phyloP scores from a whole-genome alignment of 2,329 filamentous ascomycete genomes.

The Paecilomyces sp. region DNA sequence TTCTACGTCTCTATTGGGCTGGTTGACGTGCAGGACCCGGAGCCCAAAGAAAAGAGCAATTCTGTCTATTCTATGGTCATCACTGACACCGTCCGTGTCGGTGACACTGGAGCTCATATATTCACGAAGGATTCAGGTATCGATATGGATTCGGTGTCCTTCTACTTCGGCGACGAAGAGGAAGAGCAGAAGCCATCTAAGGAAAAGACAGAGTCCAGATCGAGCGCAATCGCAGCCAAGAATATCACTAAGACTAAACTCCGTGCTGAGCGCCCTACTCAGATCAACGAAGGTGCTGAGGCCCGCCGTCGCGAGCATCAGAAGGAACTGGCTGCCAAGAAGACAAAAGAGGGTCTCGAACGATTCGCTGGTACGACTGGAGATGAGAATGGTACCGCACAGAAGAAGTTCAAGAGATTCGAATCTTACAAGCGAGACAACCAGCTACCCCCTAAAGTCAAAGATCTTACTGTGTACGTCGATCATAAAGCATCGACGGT shows the following conservation, averaged over 20 bases:
- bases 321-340: conserved; percentile 78
- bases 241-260: conserved; percentile 94
- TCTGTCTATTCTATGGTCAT: conserved; percentile 83
- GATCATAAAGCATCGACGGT: conserved; percentile 86
- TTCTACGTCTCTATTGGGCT: conserved; percentile 85
- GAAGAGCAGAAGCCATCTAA: conserved; percentile 70
- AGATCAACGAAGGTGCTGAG: conserved; percentile 84
- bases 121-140: conserved; percentile 92
- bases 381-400: conserved; percentile 78
- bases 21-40: conserved; percentile 78
- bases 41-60: conserved; percentile 82
- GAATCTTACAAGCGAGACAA: conserved; percentile 99
- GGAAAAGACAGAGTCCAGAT: conserved; percentile 72
- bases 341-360: conserved; percentile 79
- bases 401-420: conserved; percentile 98
- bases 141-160: conserved; percentile 88
- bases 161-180: conserved; percentile 97
- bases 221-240: conserved; percentile 82
- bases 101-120: conserved; percentile 58
- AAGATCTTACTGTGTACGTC: conserved; percentile 81
- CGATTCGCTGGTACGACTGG: conserved; percentile 80
- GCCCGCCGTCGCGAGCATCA: conserved; percentile 84
- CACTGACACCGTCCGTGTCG: conserved; percentile 88
- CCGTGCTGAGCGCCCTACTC: conserved; percentile 80
- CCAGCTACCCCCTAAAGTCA: conserved; percentile 74